A percentile compares a stretch with the other conserved stretches of the same genome.
Conservation (phyloP, 1,139 yeast genomes). For the Debaryomyces sp. region DNA sequence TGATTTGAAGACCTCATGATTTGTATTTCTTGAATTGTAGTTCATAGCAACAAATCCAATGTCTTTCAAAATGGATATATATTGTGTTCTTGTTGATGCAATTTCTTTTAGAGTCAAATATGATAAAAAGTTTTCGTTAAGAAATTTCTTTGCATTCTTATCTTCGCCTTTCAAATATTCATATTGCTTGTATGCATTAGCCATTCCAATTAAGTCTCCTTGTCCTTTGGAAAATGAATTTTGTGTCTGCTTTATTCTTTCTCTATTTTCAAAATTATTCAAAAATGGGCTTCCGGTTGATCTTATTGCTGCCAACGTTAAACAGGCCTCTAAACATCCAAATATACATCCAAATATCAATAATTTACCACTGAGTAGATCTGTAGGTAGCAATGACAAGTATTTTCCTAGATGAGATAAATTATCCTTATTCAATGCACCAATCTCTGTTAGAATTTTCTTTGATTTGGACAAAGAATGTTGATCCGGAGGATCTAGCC, state of each 20-base stretch:
- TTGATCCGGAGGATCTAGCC: constrained; percentile 78
- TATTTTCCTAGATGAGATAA: constrained; percentile 83
- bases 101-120: constrained; percentile 70
- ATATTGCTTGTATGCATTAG: constrained; percentile 60
- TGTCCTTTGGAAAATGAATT: constrained; percentile 33
- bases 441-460: constrained; percentile 63
- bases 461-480: constrained; percentile 65
- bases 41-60: constrained; percentile 69
- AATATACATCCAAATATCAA: constrained; percentile 78
- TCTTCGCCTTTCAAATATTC: constrained; percentile 23
- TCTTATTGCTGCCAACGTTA: constrained; percentile 74
- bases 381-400: constrained; percentile 82
- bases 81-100: constrained; percentile 68
- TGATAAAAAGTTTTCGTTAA: constrained; percentile 66
- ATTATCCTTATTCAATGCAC: constrained; percentile 61
- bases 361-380: constrained; percentile 81
- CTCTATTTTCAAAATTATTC: constrained; percentile 64
- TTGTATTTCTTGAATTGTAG: constrained; percentile 30
- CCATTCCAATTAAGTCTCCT: constrained; percentile 78
- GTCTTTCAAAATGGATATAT: constrained; percentile 66
- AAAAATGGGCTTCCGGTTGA: constrained; percentile 77
- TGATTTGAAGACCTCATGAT: constrained; percentile 9
- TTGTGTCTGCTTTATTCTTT: constrained; percentile 56
- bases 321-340: constrained; percentile 77
- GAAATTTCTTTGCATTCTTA: constrained; percentile 47